Base-by-base conservation (phyloP, 1,284 basidiomycete genomes). In the Schizophyllum amplum region DNA sequence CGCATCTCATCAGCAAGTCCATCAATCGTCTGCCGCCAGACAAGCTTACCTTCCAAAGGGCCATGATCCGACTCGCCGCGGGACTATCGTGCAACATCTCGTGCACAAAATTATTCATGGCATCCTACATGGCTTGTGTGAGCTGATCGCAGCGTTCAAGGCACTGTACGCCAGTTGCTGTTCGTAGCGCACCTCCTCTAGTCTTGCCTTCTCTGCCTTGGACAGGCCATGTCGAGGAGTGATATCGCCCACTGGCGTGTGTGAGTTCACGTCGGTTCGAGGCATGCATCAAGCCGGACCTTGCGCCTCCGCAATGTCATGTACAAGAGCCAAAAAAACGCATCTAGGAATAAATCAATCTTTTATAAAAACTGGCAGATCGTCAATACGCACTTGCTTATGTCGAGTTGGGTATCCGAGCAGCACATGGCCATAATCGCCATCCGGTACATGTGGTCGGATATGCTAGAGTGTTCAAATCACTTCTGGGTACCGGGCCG, bases 371-470 rank as follows among this genome's bases (percentile, higher is more conserved):
- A 48, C n/a, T 25, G 9, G 63, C 23, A 53, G 48, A 20, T 55
- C 5, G 22, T 9, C 51, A 23, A 26, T 1, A 64, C 78, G 56
- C 61, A 89, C 88, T 89, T 93, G 47, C 86, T 72, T 6, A 94
- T 78, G 67, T 97, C 91, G 6, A 96, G 78, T 0, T 72, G 77
- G 3, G 75, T 55, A 62, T 90, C 90, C 1, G 84, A 83, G 1
- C 80, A 81, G 62, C 94, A 88, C 82, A 98, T 87, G 1, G 93
- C 88, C 51, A 98, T 79, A 22, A 98, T 72, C 1, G 92, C 89
- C 96, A 98, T 98, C 56, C 96, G 81, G 70, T 97, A 96, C 95
- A 97, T 98, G 68, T 98, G 95, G 69, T 98, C 95, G 3, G 93
- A 87, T 61, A 98, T 96, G 63, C 92, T 95, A 55, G n/a, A n/a